Percentiles rank a stretch among this genome's conserved stretches.
Conservation (phyloP, 306 rosid species). For the Ziziphus jujuba region DNA sequence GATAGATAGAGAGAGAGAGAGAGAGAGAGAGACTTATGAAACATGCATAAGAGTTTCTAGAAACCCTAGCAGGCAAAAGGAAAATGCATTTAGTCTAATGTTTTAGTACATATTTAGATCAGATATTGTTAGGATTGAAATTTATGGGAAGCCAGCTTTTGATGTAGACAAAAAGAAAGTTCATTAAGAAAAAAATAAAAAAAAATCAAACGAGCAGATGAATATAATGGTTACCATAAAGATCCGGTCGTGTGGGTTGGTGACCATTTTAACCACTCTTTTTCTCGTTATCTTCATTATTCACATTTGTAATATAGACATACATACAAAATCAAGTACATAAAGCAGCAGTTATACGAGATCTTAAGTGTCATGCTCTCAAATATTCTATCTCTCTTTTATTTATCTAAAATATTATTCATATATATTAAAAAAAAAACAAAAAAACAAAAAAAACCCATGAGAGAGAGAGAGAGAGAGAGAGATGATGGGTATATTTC, state of each 20-base stretch:
- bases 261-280: conserved; percentile 74
- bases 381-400: conserved; percentile 6
- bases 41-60: conserved; percentile 50
- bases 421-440: background rate
- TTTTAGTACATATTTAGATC: conserved; percentile 26
- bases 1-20: too few relatives aligned
- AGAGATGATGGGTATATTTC: background rate
- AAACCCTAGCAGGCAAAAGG: conserved; percentile 19
- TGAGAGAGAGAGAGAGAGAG: too few relatives aligned
- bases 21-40: conserved; percentile 2
- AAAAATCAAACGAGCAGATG: conserved; percentile 30
- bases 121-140: conserved; percentile 70
- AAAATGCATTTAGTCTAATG: conserved; percentile 10
- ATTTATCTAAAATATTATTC: too few relatives aligned
- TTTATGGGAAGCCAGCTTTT: too few relatives aligned
- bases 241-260: conserved; percentile 62
- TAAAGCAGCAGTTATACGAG: background rate
- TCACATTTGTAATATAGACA: background rate
- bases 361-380: conserved; percentile 11
- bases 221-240: background rate
- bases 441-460: too few relatives aligned
- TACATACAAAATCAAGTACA: background rate
- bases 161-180: too few relatives aligned
- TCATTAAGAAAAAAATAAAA: conserved; percentile 17
- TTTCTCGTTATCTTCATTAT: conserved; percentile 28